Conservation (phyloP, 202 grass and related monocot genomes). For the Tripidium arundinaceum region DNA sequence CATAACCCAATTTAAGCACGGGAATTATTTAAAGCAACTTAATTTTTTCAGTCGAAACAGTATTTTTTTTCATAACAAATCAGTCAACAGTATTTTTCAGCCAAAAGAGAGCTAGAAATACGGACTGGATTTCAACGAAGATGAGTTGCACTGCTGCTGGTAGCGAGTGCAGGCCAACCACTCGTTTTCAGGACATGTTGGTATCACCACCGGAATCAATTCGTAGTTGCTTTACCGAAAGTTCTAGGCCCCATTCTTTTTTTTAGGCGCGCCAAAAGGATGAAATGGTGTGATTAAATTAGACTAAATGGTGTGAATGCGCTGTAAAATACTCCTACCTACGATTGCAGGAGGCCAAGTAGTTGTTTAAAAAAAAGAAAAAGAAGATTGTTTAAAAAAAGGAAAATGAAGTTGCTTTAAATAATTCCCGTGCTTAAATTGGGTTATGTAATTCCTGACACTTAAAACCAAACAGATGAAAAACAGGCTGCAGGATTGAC, state of each 20-base stretch:
- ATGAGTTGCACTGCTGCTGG: neutral
- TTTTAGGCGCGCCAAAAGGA: neutral
- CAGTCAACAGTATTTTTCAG: no score
- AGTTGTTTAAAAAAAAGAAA: neutral
- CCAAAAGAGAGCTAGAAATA: neutral
- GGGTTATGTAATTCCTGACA: neutral
- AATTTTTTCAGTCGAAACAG: no score
- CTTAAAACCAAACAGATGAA: neutral
- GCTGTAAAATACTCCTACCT: neutral
- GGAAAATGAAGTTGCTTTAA: neutral
- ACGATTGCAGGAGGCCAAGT: neutral
- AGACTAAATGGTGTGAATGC: neutral
- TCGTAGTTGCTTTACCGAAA: neutral
- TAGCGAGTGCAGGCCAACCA: neutral
- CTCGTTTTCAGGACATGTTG: neutral
- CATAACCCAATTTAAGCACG: neutral
- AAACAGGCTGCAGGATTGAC: neutral
- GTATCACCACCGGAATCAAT: neutral
- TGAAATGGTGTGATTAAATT: neutral
- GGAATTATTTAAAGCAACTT: neutral
- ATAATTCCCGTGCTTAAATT: neutral
- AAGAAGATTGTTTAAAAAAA: neutral
- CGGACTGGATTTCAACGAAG: neutral
- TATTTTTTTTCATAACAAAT: no score
- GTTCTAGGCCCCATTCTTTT: neutral